A percentile compares a stretch with the other conserved stretches of the same genome.
These are phyloP conservation scores for Actinidia arguta DNA, from an alignment of 179 eudicot species.

Conservation along the genomic window DNA sequence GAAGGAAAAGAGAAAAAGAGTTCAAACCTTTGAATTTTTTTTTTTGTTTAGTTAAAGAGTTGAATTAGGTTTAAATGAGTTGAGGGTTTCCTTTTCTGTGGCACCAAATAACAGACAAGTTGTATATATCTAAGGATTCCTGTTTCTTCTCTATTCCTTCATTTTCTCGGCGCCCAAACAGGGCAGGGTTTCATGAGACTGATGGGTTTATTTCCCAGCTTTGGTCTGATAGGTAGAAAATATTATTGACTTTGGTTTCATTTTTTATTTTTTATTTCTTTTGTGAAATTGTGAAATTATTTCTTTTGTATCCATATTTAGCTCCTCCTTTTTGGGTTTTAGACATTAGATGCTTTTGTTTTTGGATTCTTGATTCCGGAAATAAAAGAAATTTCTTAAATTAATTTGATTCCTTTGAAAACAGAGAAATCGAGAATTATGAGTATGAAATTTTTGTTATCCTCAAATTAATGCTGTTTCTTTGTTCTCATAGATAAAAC, in stretches of 20 bases:
- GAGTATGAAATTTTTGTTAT: no score
- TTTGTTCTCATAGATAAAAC: no score
- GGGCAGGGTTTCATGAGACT: background rate
- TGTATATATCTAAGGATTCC: background rate
- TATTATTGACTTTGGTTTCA: background rate
- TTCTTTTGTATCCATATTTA: background rate
- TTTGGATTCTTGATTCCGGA: no score
- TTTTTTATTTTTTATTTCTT: background rate
- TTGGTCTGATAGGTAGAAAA: background rate
- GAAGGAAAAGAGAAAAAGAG: background rate
- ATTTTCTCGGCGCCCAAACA: background rate
- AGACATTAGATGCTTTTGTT: no score
- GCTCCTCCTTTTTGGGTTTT: background rate
- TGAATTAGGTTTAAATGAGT: background rate
- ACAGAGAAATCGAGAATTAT: no score
- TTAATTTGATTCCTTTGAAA: no score
- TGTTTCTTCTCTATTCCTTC: background rate
- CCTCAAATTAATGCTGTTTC: no score
- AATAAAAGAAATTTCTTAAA: no score
- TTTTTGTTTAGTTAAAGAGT: background rate
- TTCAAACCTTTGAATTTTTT: background rate
- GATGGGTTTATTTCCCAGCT: background rate
- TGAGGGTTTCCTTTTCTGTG: background rate
- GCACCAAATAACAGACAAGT: background rate
- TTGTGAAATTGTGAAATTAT: background rate